Conservation (phyloP, 768 basidiomycete species). For the Tephrocybe sp. region DNA sequence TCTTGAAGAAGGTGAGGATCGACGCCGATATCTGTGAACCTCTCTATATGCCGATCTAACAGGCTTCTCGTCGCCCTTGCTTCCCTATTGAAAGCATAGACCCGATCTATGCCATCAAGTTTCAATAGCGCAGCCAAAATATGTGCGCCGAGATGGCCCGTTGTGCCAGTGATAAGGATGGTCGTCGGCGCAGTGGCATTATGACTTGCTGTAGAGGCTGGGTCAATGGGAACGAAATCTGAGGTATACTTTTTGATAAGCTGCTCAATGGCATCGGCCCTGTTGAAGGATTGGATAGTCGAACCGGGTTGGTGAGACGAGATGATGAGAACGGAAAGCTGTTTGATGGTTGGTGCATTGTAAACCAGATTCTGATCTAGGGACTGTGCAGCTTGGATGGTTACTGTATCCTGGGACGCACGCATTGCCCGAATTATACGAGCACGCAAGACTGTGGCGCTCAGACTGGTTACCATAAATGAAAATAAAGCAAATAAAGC, state of each 20-base stretch:
- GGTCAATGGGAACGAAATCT: not conserved
- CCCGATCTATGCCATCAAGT: conserved; percentile 2
- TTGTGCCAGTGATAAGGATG: conserved; percentile 17
- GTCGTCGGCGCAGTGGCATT: not conserved
- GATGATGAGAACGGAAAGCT: conserved; percentile 19
- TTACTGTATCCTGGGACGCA: conserved; percentile 6
- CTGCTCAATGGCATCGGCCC: conserved; percentile 14
- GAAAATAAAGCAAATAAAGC: not conserved
- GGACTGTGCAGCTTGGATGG: conserved; percentile 18
- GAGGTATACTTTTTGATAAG: conserved; percentile 39
- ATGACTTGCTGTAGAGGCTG: not conserved
- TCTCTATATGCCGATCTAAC: not conserved
- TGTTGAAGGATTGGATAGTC: not conserved
- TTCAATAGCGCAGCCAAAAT: conserved; percentile 12
- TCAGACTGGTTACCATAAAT: conserved; percentile 22
- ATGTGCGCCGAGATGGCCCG: conserved; percentile 17
- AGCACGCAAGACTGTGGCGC: conserved; percentile 35
- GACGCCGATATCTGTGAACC: no score
- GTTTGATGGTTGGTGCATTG: conserved; percentile 23
- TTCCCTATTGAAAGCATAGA: conserved; percentile 18
- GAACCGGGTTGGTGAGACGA: not conserved
- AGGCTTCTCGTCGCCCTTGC: no score
- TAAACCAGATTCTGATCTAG: conserved; percentile 29
- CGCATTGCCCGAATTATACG: conserved; percentile 31
- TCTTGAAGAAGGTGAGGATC: no score